Percentiles rank a stretch among this genome's conserved stretches.
Conservation (phyloP, 441 rosid species). For the Erysimum pusillum region DNA sequence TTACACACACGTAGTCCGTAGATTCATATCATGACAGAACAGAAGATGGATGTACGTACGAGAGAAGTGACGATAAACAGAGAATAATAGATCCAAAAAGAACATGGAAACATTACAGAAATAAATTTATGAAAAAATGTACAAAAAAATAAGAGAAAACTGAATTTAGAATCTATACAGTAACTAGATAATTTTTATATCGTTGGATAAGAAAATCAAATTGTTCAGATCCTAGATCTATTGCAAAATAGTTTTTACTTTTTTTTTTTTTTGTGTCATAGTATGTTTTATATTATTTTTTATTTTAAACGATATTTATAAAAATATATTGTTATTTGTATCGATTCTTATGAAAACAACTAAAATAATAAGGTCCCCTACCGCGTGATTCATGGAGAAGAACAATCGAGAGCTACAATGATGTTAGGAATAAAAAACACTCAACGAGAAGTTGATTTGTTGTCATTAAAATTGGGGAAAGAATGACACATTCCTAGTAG, state of each 20-base stretch:
- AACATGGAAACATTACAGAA: constrained; percentile 19
- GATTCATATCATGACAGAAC: constrained; percentile 40
- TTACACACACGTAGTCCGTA: constrained; percentile 35
- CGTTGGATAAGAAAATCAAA: neutral
- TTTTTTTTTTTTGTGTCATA: neutral
- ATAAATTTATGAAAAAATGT: neutral
- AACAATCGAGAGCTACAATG: neutral
- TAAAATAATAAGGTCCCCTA: constrained; percentile 33
- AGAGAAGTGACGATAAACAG: constrained; percentile 45
- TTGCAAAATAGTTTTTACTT: neutral
- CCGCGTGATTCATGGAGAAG: constrained; percentile 36
- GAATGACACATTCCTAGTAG: neutral
- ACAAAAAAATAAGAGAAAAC: neutral
- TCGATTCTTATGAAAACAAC: constrained; percentile 10
- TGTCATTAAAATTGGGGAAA: neutral
- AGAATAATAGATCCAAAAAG: constrained; percentile 43
- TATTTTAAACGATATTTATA: neutral
- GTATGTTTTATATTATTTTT: neutral
- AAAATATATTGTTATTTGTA: neutral
- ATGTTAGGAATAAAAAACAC: neutral
- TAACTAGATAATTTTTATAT: neutral
- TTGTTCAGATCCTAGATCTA: neutral
- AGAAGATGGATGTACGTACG: constrained; percentile 40
- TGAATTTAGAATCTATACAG: neutral
- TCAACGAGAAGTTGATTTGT: constrained; percentile 25